These are phyloP conservation scores for Venturia asperata DNA, from an alignment of 2,329 filamentous ascomycete genomes.

Conservation along the genomic window DNA sequence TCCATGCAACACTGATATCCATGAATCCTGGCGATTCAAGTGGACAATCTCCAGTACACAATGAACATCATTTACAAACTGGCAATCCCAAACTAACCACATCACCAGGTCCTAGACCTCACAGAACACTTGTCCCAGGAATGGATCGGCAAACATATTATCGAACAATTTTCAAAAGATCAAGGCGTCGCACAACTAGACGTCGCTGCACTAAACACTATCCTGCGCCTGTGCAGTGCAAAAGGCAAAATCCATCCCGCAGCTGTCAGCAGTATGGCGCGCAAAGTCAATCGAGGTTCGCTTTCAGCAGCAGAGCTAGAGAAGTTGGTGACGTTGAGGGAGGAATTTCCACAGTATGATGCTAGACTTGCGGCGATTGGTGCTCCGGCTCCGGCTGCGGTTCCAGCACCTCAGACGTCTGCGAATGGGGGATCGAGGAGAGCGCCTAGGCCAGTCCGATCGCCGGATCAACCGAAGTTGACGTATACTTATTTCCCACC, in stretches of 20 bases:
- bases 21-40: not conserved
- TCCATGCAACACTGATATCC: not conserved
- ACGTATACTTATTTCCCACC: not conserved
- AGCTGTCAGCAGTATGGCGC: not conserved
- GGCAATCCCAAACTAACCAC: not conserved
- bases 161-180: not conserved
- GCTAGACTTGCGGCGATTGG: not conserved
- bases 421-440: not conserved
- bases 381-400: not conserved
- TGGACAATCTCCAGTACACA: not conserved
- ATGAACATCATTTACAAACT: too few relatives aligned
- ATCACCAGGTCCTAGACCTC: not conserved
- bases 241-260: not conserved
- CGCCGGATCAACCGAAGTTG: not conserved
- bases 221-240: not conserved
- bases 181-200: constrained; percentile 6
- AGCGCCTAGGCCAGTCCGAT: not conserved
- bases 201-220: not conserved
- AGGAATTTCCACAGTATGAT: not conserved
- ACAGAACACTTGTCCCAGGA: not conserved
- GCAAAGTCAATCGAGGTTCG: not conserved
- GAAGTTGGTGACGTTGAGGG: not conserved
- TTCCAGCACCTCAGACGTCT: not conserved
- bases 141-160: not conserved
- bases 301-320: not conserved